Evolutionary conservation across 768 basidiomycete species (phyloP), one percentile per base, ranked within the genome.

Genomic region (Mycena maculata): DNA sequence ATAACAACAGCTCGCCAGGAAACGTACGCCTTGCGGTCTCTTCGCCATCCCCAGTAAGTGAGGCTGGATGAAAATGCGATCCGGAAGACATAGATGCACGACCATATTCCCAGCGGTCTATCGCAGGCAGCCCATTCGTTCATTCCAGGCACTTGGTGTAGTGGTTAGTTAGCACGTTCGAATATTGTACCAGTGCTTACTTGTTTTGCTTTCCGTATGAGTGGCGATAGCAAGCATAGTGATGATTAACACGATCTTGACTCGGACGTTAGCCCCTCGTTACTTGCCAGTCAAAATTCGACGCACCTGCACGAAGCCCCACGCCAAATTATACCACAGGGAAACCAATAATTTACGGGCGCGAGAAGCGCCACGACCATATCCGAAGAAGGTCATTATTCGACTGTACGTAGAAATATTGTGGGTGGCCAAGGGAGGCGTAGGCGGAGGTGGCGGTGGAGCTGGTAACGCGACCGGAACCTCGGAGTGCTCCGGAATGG

Each of bases 71-170:
- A 83, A 41, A 88, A 73, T 18, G 74, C 75, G 11, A 84, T 82
- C 48, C 87, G 80, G 25, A 82, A 77, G 36, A 87, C 71, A 86
- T 89, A 90, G 4, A 90, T 75, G 48, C 81, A 78, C 62, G 85
- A 81, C 89, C 89, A 90, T 10, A 78, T 79, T 3, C 89, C 88
- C 18, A 90, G 73, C 7, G 88, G 88, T 30, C 83, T 79, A 23
- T 76, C 76, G 67, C 88, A 90, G 0, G 85, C 86, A 30, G 76
- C 67, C 77, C 88, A 87, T 74, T 90, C 88, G 68, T 77, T 81
- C 55, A 74, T 45, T 4, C 67, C 71, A 0, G 72, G 73, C 44
- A 67, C 69, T 70, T 25, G 18, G 47, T 52, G 1, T 39, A 13
- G 27, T 7, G 13, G 45, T 23, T 66, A 13, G 59, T 30, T 33